phyloP scores from a whole-genome alignment of 805 yeast species.

The Yamadazyma philogaea region DNA sequence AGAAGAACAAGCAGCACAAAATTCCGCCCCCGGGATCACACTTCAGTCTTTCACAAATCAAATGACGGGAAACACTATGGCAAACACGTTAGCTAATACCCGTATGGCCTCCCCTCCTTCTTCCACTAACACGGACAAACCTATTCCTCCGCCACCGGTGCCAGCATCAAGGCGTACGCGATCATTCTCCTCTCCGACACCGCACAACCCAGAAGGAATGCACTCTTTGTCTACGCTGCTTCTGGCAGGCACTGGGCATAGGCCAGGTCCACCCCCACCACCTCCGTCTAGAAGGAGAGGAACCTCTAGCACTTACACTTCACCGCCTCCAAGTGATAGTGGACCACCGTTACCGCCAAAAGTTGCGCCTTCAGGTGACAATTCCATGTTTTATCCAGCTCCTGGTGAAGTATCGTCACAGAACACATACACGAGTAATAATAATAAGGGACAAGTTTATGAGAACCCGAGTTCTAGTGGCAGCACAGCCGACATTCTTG shows the following conservation, averaged over 20 bases:
- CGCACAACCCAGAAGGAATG: conserved; percentile 10
- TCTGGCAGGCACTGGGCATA: conserved; percentile 7
- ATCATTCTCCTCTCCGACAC: conserved; percentile 40
- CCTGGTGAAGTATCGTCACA: conserved; percentile 9
- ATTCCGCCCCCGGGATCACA: conserved; percentile 28
- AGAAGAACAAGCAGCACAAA: conserved; percentile 1
- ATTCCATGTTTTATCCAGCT: conserved; percentile 16
- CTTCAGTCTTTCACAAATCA: conserved; percentile 40
- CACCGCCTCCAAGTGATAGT: conserved; percentile 8
- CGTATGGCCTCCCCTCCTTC: conserved; percentile 28
- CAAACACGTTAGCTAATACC: conserved; percentile 37
- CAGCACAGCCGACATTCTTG: conserved; percentile 53
- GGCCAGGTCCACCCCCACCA: conserved; percentile 38
- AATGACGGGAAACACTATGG: conserved; percentile 35
- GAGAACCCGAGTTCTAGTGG: conserved; percentile 2
- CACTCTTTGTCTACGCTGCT: conserved; percentile 5
- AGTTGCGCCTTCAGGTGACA: not conserved
- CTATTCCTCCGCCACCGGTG: conserved; percentile 17
- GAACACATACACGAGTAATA: not conserved
- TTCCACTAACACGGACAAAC: conserved; percentile 10
- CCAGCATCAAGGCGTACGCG: conserved; percentile 25
- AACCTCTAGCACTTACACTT: conserved; percentile 12
- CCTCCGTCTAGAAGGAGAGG: conserved; percentile 38
- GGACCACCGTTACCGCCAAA: conserved; percentile 11
- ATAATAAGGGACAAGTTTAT: no score